A percentile compares a stretch with the other conserved stretches of the same genome.
Conservation (phyloP, 768 basidiomycete genomes). For the Rhizopogon salebrosus region DNA sequence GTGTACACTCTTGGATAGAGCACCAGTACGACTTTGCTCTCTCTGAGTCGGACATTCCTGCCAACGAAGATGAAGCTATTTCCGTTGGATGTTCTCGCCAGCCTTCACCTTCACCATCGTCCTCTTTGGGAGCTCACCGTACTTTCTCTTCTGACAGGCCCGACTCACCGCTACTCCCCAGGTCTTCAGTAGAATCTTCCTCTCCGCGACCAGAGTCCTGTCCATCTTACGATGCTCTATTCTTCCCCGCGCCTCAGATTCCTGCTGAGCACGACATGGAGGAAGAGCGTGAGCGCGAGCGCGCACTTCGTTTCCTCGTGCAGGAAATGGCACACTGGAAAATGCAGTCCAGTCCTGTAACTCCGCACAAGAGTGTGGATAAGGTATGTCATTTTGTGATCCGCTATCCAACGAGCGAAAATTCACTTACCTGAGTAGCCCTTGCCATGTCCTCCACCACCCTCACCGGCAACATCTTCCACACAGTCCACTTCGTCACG, state of each 20-base stretch:
- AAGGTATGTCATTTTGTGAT: slow-evolving; percentile 1
- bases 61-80: not conserved
- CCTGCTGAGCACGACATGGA: slow-evolving; percentile 9
- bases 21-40: slow-evolving; percentile 32
- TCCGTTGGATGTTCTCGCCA: not conserved
- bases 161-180: slow-evolving; percentile 26
- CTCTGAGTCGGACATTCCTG: slow-evolving; percentile 15
- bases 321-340: slow-evolving; percentile 30
- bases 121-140: slow-evolving; percentile 26
- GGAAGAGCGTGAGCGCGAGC: slow-evolving; percentile 28
- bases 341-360: slow-evolving; percentile 4
- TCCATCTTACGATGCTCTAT: slow-evolving; percentile 30
- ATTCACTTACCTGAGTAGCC: not conserved
- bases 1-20: slow-evolving; percentile 30
- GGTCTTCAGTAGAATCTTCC: slow-evolving; percentile 16
- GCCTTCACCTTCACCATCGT: slow-evolving; percentile 25
- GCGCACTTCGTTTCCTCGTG: slow-evolving; percentile 30
- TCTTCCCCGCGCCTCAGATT: slow-evolving; percentile 21
- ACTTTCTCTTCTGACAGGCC: slow-evolving; percentile 19
- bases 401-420: not conserved
- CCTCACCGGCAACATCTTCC: slow-evolving; percentile 21
- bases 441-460: slow-evolving; percentile 13
- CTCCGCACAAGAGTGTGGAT: slow-evolving; percentile 8
- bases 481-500: slow-evolving; percentile 23
- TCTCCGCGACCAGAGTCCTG: slow-evolving; percentile 12